Base-by-base conservation (phyloP, 768 basidiomycete species). In the Termitomyces sp. region DNA sequence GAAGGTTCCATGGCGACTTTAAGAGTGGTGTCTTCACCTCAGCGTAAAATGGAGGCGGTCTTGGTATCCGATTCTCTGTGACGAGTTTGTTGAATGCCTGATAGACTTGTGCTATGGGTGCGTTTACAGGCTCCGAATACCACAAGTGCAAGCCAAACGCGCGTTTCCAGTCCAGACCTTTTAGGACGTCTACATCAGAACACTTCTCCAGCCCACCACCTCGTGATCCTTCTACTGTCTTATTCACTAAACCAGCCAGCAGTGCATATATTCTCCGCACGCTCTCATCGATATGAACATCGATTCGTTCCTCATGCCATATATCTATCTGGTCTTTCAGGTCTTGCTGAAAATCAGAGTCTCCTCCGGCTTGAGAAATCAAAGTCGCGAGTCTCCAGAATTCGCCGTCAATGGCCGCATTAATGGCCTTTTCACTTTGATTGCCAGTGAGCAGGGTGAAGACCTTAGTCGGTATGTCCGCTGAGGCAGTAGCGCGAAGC, bases 91-190 rank as follows among this genome's bases (percentile, higher is more conserved):
- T 78, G 68, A 89, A 96, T 0, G 80, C 72, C 11, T 77, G 70
- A 63, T 92, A 86, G 1, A 87, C 86, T 44, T 88, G 81, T 2
- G 83, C 75, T 57, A 94, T 82, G 4, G 90, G 76, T 3, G 87
- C 79, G 58, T 90, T 82, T 62, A 92, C 77, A 3, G 84, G 79
- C 44, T 86, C 79, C 0, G 85, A 85, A 68, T 87, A 98, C 97
- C 97, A 99, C 33, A 98, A 73, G 60, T 87, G 87, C 45, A 98
- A 73, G 2, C 92, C 97, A 67, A 98, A 91, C 0, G 87, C 87
- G 20, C 94, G 84, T 69, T 94, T 95, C 97, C 97, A 99, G 68
- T 97, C 95, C 54, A 98, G 71, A 0, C 84, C 89, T 53, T 85
- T 75, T 18, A 84, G 76, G 5, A 97, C 75, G 55, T 83, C 74